Percentiles rank a stretch among this genome's conserved stretches.
Evolutionary conservation across 768 basidiomycete genomes (phyloP).

Genomic region (Leucogyrophana mollusca): DNA sequence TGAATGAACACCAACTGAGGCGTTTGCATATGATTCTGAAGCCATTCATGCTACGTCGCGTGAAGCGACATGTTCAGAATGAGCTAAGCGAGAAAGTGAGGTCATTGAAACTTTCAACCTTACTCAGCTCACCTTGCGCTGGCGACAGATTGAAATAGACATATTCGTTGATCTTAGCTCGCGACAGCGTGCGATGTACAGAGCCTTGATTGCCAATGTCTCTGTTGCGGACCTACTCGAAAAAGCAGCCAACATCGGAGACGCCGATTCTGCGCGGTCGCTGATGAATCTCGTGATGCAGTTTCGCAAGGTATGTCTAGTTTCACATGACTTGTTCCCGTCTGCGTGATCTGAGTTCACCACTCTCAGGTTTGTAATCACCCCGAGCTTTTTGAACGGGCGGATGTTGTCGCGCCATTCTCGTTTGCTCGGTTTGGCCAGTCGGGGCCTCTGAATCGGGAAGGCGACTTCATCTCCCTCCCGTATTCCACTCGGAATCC

Average conservation of each 20-base stretch:
- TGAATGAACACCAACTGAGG: constrained; percentile 93
- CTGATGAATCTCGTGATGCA: constrained; percentile 99
- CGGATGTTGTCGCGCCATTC: constrained; percentile 92
- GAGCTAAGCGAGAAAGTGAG: constrained; percentile 96
- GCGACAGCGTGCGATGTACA: constrained; percentile 87
- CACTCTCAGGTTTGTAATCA: constrained; percentile 86
- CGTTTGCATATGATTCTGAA: constrained; percentile 98
- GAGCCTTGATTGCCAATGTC: constrained; percentile 86
- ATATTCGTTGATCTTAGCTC: constrained; percentile 93
- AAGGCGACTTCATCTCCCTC: constrained; percentile 80
- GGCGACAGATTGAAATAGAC: constrained; percentile 86
- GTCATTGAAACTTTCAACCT: background rate
- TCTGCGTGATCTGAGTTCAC: background rate
- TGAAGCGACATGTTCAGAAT: constrained; percentile 99
- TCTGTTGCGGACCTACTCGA: constrained; percentile 92
- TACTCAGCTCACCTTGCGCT: background rate
- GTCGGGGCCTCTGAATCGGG: constrained; percentile 79
- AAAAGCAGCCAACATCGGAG: constrained; percentile 89
- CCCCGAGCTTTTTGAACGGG: constrained; percentile 95
- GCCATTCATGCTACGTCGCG: constrained; percentile 96
- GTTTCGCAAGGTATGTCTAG: constrained; percentile 79
- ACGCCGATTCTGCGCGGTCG: constrained; percentile 88
- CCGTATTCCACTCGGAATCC: constrained; percentile 89
- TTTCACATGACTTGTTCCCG: background rate
- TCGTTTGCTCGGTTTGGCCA: constrained; percentile 83